Evolutionary conservation across 2,329 filamentous ascomycete genomes (phyloP), one percentile per base, ranked within the genome.

Genomic region (Cladophialophora yegresii): DNA sequence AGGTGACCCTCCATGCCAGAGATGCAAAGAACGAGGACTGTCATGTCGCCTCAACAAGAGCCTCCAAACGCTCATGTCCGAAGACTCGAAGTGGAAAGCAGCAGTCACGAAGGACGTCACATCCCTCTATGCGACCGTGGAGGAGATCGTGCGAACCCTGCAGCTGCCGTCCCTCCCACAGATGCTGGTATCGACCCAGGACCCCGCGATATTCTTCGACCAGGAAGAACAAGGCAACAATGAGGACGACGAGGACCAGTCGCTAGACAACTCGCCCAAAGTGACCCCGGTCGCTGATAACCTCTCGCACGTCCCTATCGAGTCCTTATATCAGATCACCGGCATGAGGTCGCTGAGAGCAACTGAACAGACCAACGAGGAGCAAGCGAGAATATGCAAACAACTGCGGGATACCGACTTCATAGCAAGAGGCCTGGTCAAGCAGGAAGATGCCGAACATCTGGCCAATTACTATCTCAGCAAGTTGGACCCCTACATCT

Each of bases 41-140:
- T 79, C 81, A 33, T 84, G 82, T 68, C 75, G 83, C 32, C 74
- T 83, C 56, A 83, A 84, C 69, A 83, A 83, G 65, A 83, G 80
- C 64, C 75, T 80, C 26, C 78, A 80, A 70, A 82, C 80, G 9
- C 72, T 83, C 70, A 76, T 83, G 70, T 69, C 67, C 58, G 79
- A 82, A 63, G 81, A 83, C 67, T 76, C 77, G 9, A 80, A 82
- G 72, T 79, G 75, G 68, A 76, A 76, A 50, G 73, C 74, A 1
- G 73, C 74, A 23, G 69, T 76, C 6, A 75, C 75, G 28, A 70
- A 63, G 28, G 75, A 76, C 60, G 68, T 76, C 2, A 70, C 69
- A 1, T 59, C 71, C 23, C 66, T 76, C 8, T 75, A 76, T 54
- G 58, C 68, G 9, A 66, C 72, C 0, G 64, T 76, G 8, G 70